Evolutionary conservation across 768 basidiomycete species (phyloP).

Genomic region (Suillus subaureus): DNA sequence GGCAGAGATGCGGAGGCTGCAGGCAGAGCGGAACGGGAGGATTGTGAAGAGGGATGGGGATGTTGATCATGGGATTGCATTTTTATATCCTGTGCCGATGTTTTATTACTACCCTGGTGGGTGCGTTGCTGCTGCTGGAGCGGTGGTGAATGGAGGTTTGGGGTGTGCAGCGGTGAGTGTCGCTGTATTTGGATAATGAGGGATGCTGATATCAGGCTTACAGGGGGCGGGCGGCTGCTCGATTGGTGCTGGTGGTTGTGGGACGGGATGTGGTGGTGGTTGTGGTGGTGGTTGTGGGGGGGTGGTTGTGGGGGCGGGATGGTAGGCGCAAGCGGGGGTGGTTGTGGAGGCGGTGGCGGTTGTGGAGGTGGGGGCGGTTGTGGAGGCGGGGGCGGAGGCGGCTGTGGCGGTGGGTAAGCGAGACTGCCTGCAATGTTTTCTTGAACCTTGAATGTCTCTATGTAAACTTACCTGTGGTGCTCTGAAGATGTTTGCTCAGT

Average conservation of each 20-base stretch:
- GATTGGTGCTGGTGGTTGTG: slow-evolving; percentile 8
- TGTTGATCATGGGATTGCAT: slow-evolving; percentile 33
- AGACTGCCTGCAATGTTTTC: not conserved
- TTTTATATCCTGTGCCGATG: slow-evolving; percentile 43
- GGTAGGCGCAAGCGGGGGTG: slow-evolving; percentile 3
- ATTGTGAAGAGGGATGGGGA: slow-evolving; percentile 9
- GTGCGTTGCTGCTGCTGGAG: slow-evolving; percentile 13
- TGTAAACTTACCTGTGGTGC: not conserved
- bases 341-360: not conserved
- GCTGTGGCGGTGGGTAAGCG: not conserved
- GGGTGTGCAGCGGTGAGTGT: slow-evolving; percentile 11
- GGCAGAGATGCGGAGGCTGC: slow-evolving; percentile 26
- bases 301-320: slow-evolving; percentile 27
- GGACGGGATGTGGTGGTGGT: slow-evolving; percentile 8
- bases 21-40: slow-evolving; percentile 28
- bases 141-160: slow-evolving; percentile 4
- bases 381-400: slow-evolving; percentile 5
- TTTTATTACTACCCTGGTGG: slow-evolving; percentile 28
- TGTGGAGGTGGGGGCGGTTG: not conserved
- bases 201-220: not conserved
- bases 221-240: slow-evolving; percentile 3
- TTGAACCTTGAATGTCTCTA: not conserved
- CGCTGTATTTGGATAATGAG: not conserved
- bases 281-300: slow-evolving; percentile 12
- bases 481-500: not conserved